phyloP scores from a whole-genome alignment of 495 filamentous ascomycete genomes.

The Melanomma pulvis-pyrius region DNA sequence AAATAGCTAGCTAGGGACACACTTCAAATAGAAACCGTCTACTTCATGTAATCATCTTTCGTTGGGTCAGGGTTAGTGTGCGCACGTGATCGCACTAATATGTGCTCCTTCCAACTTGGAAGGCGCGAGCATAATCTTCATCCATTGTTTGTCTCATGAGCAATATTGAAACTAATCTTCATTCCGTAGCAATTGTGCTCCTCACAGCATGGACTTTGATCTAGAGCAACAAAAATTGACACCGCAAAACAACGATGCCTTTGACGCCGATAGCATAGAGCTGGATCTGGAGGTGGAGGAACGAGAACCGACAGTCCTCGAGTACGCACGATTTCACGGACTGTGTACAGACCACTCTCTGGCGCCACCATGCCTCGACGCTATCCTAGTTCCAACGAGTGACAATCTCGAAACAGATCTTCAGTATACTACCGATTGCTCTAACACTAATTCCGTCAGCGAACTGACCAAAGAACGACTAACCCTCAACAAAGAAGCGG shows the following conservation, averaged over 20 bases:
- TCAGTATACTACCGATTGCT: slow-evolving; percentile 6
- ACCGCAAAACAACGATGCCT: no score
- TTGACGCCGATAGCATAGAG: slow-evolving; percentile 3
- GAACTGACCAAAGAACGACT: slow-evolving; percentile 35
- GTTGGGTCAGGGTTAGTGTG: background rate
- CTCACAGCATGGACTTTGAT: no score
- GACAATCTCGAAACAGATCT: slow-evolving; percentile 27
- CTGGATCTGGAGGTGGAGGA: slow-evolving; percentile 7
- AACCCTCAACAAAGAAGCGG: slow-evolving; percentile 23
- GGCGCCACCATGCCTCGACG: background rate
- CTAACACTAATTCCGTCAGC: slow-evolving; percentile 6
- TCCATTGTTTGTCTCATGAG: background rate
- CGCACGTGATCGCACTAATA: background rate
- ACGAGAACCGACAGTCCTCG: slow-evolving; percentile 43
- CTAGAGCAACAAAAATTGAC: no score
- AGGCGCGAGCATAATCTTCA: background rate
- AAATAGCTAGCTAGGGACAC: background rate
- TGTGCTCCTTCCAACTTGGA: background rate
- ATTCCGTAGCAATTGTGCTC: no score
- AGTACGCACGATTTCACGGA: slow-evolving; percentile 50
- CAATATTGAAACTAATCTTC: no score
- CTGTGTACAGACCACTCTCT: slow-evolving; percentile 25
- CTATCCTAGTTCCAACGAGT: background rate
- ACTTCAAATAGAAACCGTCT: background rate
- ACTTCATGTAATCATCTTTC: background rate